Evolutionary conservation across 1,139 yeast genomes (phyloP).

Genomic region (Kurtzmaniella quercitrusa): DNA sequence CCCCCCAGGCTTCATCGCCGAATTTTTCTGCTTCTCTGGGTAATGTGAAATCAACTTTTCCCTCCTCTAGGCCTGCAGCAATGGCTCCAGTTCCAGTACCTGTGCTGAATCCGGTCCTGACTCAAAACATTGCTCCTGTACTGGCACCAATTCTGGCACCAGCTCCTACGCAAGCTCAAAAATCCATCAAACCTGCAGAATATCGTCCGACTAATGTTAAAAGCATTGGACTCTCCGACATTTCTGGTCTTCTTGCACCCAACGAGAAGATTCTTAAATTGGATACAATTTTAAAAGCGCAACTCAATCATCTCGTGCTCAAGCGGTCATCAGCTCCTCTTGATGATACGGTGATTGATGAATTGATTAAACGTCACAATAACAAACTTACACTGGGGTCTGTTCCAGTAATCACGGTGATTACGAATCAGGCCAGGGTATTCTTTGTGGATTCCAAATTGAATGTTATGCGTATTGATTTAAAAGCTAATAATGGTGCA

Average conservation of each 20-base stretch:
- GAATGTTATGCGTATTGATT: constrained; percentile 41
- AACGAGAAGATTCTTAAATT: constrained; percentile 42
- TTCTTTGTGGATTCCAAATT: constrained; percentile 37
- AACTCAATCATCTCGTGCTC: constrained; percentile 23
- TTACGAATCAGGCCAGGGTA: constrained; percentile 45
- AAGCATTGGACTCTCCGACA: constrained; percentile 29
- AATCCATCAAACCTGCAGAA: not conserved
- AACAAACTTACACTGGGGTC: constrained; percentile 29
- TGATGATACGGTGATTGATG: constrained; percentile 35
- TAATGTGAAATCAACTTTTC: too few relatives aligned
- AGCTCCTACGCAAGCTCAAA: too few relatives aligned
- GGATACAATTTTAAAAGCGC: constrained; percentile 38
- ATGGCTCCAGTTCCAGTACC: not conserved
- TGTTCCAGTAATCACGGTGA: constrained; percentile 42
- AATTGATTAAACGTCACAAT: constrained; percentile 38
- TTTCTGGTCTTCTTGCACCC: constrained; percentile 28
- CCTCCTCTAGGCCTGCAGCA: too few relatives aligned
- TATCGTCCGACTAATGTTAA: not conserved
- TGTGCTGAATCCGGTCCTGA: not conserved
- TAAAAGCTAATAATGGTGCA: constrained; percentile 49
- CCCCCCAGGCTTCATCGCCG: too few relatives aligned
- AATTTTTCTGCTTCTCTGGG: too few relatives aligned
- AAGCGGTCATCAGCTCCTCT: constrained; percentile 23
- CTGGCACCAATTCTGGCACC: too few relatives aligned
- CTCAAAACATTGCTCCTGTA: too few relatives aligned